These are phyloP conservation scores for Penicillium riverlandense DNA, from an alignment of 495 filamentous ascomycete genomes.

Conservation along the genomic window DNA sequence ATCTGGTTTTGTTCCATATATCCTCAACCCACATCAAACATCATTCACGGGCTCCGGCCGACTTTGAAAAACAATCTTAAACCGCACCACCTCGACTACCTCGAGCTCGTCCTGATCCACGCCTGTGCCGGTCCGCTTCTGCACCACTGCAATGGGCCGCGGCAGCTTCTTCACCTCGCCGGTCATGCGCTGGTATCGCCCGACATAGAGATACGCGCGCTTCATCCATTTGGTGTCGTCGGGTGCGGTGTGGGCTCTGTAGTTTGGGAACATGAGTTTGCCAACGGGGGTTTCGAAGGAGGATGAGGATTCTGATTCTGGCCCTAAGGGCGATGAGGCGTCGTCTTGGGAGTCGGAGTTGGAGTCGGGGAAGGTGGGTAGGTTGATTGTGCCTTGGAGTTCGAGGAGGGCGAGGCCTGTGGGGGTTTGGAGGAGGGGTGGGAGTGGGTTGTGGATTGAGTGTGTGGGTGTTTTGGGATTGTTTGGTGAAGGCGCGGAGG, in stretches of 20 bases:
- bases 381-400: constrained; percentile 80
- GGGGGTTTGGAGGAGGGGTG: constrained; percentile 77
- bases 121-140: constrained; percentile 7
- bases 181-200: constrained; percentile 79
- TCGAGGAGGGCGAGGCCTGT: constrained; percentile 70
- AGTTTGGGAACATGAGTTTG: constrained; percentile 72
- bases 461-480: background rate
- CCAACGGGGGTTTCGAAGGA: constrained; percentile 54
- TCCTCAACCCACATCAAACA: constrained; percentile 10
- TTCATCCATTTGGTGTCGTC: constrained; percentile 74
- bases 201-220: constrained; percentile 77
- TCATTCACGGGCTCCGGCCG: constrained; percentile 79
- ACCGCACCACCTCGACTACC: constrained; percentile 81
- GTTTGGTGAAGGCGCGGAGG: background rate
- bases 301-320: constrained; percentile 6
- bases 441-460: constrained; percentile 56
- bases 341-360: no score
- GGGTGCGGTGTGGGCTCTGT: constrained; percentile 38
- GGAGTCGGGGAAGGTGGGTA: constrained; percentile 9
- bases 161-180: constrained; percentile 84
- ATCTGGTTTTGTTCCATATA: no score
- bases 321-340: constrained; percentile 3
- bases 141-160: constrained; percentile 71
- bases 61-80: constrained; percentile 79
- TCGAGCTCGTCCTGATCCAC: constrained; percentile 45